phyloP scores from a whole-genome alignment of 805 yeast genomes.

The Candida patagonica region DNA sequence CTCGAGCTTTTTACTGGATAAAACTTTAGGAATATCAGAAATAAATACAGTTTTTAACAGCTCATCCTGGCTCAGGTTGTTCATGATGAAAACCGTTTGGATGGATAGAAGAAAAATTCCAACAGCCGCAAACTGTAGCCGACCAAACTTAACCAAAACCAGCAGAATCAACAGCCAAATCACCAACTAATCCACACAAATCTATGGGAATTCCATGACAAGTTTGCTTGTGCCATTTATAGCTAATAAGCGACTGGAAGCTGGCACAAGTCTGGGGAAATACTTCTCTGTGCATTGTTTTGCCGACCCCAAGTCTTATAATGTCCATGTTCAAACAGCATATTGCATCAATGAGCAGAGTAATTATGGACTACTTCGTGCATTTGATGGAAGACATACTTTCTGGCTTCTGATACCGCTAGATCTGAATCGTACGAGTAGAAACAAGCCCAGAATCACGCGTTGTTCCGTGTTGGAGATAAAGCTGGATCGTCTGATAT shows the following conservation, averaged over 20 bases:
- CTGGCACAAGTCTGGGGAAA: neutral
- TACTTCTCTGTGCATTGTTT: neutral
- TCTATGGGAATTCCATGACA: neutral
- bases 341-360: neutral
- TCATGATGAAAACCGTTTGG: too few species aligned
- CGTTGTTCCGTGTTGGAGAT: neutral
- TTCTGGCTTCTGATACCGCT: slow-evolving; percentile 1
- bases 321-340: neutral
- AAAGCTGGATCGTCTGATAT: neutral
- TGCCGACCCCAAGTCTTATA: neutral
- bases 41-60: slow-evolving; percentile 16
- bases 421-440: too few species aligned
- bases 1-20: slow-evolving; percentile 11
- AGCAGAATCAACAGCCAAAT: neutral
- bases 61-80: slow-evolving; percentile 12
- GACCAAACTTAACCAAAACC: neutral
- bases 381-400: neutral
- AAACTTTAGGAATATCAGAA: slow-evolving; percentile 12
- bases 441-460: neutral
- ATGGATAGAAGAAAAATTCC: neutral
- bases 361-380: neutral
- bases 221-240: neutral
- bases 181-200: neutral
- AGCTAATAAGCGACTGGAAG: neutral
- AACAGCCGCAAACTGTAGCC: neutral